Base-by-base conservation (phyloP, 2,329 filamentous ascomycete species). In the Aspergillus felis region DNA sequence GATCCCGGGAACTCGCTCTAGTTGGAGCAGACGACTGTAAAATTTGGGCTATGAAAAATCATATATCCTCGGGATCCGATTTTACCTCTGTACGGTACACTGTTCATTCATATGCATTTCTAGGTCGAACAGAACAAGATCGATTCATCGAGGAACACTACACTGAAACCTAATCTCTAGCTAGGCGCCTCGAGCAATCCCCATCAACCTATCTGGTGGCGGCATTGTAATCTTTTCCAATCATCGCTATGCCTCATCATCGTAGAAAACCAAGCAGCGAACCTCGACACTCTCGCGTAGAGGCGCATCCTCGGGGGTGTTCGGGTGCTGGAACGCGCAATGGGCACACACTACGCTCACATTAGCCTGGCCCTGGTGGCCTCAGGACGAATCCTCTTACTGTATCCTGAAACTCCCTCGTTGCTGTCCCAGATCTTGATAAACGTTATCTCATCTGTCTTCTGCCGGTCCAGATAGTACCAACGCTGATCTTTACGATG, bases 341-440 rank as follows among this genome's bases (percentile, higher is more conserved):
- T 51, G 49, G 27, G 49, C 49, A 32, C 49, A 51, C 49, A 51
- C 49, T 51, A 29, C 25, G 7, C 49, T 38, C 35, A 17, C 3
- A 38, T 38, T 38, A 38, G 35, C 35, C 35, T 38, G 35, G 17
- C 35, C 8, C 35, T 38, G 35, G 35, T 38, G 35, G 17, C 35
- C 35, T 38, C 8, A 12, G 17, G 27, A 51, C 17, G 17, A 24
- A 32, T 17, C 10, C 7, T 14, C 49, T 29, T 51, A 51, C 49
- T 51, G 27, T 51, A 27, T 32, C 49, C 49, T 29, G 49, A 51
- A 51, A 51, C 29, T 14, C 49, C 49, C 27, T 51, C 49, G 28
- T 51, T 51, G n/a, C 49, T 51, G 49, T 51, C 49, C 49, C 49
- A 51, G 27, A 51, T 51, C 49, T 51, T 51, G 49, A 51, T 51